Percentiles rank a stretch among this genome's conserved stretches.
phyloP scores from a whole-genome alignment of 257 asterid species.

The Misopates orontium region DNA sequence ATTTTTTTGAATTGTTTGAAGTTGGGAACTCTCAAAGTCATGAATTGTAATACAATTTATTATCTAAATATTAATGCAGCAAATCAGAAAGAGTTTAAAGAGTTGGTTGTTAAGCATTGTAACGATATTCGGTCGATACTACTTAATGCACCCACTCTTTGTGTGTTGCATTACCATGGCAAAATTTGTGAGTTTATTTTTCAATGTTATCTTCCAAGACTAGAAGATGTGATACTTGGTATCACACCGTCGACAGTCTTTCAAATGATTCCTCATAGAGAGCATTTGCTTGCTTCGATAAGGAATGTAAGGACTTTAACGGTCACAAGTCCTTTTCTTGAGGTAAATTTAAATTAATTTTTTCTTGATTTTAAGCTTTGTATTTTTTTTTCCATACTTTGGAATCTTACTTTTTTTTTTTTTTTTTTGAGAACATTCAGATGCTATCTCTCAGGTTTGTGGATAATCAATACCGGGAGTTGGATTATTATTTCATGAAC shows the following conservation, averaged over 20 bases:
- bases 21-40: background rate
- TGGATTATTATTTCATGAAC: conserved; percentile 14
- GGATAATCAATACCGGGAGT: conserved; percentile 3
- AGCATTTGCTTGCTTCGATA: background rate
- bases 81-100: background rate
- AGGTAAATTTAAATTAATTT: conserved; percentile 28
- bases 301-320: conserved; percentile 12
- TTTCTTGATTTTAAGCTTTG: background rate
- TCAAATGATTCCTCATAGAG: background rate
- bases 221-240: conserved; percentile 27
- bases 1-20: conserved; percentile 22
- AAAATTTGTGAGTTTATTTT: conserved; percentile 27
- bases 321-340: conserved; percentile 30
- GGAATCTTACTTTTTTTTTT: background rate
- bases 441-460: conserved; percentile 27
- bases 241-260: conserved; percentile 22
- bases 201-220: background rate
- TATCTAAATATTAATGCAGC: background rate
- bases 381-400: background rate
- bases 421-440: conserved; percentile 6
- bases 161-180: conserved; percentile 29
- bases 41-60: background rate
- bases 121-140: background rate
- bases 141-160: conserved; percentile 22
- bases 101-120: conserved; percentile 30